Conservation (phyloP, 2,329 filamentous ascomycete species). For the Clonostachys chloroleuca region DNA sequence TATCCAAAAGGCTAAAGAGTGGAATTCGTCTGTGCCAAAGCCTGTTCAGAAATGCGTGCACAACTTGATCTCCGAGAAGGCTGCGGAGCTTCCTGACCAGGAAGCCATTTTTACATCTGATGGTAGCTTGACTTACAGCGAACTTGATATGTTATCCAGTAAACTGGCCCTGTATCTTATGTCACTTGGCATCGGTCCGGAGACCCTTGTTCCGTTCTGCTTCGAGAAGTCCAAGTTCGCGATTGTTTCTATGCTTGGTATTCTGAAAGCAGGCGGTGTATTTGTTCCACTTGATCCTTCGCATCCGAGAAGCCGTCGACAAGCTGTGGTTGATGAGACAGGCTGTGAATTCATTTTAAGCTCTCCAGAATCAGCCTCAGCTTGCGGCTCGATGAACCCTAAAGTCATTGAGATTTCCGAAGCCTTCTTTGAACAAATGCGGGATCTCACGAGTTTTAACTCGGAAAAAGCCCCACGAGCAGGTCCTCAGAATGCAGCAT, state of each 20-base stretch:
- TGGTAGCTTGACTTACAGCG: constrained; percentile 1
- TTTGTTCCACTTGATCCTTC: background rate
- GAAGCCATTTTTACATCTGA: constrained; percentile 5
- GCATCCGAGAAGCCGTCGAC: background rate
- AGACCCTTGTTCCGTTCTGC: constrained; percentile 3
- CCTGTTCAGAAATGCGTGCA: constrained; percentile 1
- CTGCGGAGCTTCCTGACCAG: constrained; percentile 1
- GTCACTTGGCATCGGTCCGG: constrained; percentile 14
- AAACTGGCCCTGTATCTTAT: constrained; percentile 1
- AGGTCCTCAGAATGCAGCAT: constrained; percentile 4
- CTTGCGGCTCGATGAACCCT: background rate
- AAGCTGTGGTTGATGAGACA: background rate
- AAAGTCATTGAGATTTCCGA: background rate
- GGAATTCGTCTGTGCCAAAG: background rate
- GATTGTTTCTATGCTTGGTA: background rate
- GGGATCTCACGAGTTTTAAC: background rate
- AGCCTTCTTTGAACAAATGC: background rate
- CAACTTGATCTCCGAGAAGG: constrained; percentile 4
- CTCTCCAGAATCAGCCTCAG: constrained; percentile 11
- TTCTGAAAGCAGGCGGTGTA: background rate
- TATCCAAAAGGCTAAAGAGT: background rate
- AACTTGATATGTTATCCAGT: constrained; percentile 1
- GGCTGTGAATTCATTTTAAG: background rate
- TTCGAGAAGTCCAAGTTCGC: background rate
- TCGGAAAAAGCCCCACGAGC: background rate